These are phyloP conservation scores for Aspergillus thermomutatus DNA, from an alignment of 2,329 filamentous ascomycete genomes.

Conservation along the genomic window DNA sequence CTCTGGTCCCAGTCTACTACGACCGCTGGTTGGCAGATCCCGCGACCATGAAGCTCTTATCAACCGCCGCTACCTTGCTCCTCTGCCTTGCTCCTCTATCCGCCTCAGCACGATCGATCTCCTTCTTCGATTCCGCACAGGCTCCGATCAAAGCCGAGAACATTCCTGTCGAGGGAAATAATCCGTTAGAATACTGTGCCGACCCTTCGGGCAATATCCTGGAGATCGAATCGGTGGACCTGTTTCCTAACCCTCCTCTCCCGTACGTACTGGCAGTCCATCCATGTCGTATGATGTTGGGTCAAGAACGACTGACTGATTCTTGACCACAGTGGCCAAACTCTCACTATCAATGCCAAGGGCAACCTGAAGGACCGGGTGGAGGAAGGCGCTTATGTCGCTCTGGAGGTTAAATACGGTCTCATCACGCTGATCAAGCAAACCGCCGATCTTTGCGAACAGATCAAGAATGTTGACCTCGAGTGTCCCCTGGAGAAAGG, in stretches of 20 bases:
- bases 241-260: slow-evolving; percentile 80
- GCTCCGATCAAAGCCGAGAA: slow-evolving; percentile 50
- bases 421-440: slow-evolving; percentile 84
- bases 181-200: slow-evolving; percentile 76
- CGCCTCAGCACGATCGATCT: slow-evolving; percentile 41
- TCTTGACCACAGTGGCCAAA: slow-evolving; percentile 60
- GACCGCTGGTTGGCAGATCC: not conserved
- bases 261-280: slow-evolving; percentile 60
- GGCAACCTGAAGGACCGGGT: slow-evolving; percentile 73
- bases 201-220: slow-evolving; percentile 69
- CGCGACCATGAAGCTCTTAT: slow-evolving; percentile 41
- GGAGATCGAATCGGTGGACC: slow-evolving; percentile 72
- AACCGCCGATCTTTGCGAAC: slow-evolving; percentile 80
- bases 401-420: slow-evolving; percentile 87
- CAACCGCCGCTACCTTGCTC: slow-evolving; percentile 34
- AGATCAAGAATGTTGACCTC: slow-evolving; percentile 82
- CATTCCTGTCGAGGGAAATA: slow-evolving; percentile 73
- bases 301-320: slow-evolving; percentile 11
- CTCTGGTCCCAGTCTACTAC: not conserved
- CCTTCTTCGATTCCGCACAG: slow-evolving; percentile 50
- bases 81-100: slow-evolving; percentile 46
- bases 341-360: slow-evolving; percentile 72
- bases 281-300: not conserved
- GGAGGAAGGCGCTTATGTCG: slow-evolving; percentile 74
- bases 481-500: slow-evolving; percentile 85